These are phyloP conservation scores for Hericium erinaceus DNA, from an alignment of 768 basidiomycete species.

Conservation along the genomic window DNA sequence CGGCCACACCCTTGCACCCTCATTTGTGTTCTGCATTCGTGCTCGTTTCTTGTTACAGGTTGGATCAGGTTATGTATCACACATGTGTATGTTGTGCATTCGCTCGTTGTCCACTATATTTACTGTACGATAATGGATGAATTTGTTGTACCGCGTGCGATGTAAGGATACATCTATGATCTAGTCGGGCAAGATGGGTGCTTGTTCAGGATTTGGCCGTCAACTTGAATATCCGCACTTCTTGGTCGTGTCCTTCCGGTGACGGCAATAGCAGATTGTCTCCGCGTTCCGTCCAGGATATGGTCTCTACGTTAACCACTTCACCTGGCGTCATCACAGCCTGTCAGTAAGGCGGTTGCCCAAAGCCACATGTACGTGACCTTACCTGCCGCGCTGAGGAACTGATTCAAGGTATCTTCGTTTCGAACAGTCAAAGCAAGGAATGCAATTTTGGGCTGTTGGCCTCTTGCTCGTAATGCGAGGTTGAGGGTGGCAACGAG, in stretches of 20 bases:
- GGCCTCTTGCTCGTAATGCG: slow-evolving; percentile 1
- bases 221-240: background rate
- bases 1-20: no score
- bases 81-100: no score
- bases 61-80: slow-evolving; percentile 1
- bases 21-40: no score
- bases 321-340: background rate
- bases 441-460: slow-evolving; percentile 4
- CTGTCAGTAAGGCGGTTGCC: no score
- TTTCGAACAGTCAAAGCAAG: slow-evolving; percentile 12
- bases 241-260: background rate
- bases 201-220: background rate
- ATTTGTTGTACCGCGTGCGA: no score
- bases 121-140: no score
- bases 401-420: slow-evolving; percentile 4
- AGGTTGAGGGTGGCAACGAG: slow-evolving; percentile 11
- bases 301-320: background rate
- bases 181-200: no score
- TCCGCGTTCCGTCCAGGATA: background rate
- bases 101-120: no score
- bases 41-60: background rate
- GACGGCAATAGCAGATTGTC: background rate
- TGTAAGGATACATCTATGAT: no score
- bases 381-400: slow-evolving; percentile 7
- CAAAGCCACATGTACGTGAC: no score